Conservation (phyloP, 2,329 filamentous ascomycete species). For the Graphiopsis chlorocephala region DNA sequence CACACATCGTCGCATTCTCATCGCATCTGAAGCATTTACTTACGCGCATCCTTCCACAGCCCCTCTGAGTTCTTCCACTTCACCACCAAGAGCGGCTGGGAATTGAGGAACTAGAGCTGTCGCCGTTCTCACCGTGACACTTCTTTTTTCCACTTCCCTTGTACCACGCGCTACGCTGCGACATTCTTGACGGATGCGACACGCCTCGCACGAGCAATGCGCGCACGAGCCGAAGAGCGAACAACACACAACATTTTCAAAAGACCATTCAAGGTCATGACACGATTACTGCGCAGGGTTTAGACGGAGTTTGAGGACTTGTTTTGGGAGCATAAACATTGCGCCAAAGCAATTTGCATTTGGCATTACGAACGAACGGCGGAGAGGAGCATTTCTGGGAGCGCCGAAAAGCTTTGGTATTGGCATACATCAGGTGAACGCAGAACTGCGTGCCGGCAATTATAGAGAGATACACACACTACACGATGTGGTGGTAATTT, state of each 20-base stretch:
- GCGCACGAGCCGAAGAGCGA: not conserved
- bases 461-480: not conserved
- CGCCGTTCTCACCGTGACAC: not conserved
- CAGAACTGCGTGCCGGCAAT: not conserved
- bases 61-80: constrained; percentile 25
- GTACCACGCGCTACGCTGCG: not conserved
- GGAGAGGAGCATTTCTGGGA: not conserved
- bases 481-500: not conserved
- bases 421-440: not conserved
- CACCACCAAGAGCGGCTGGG: constrained; percentile 17
- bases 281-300: not conserved
- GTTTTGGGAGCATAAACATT: not conserved
- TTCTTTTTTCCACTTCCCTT: not conserved
- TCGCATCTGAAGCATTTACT: not conserved
- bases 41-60: constrained; percentile 2
- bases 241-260: not conserved
- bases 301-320: not conserved
- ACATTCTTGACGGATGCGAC: not conserved
- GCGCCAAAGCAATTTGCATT: not conserved
- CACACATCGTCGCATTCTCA: not conserved
- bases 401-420: not conserved
- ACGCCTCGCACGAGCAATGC: not conserved
- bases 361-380: not conserved
- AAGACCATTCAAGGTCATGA: not conserved
- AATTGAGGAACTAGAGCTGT: constrained; percentile 8